phyloP scores from a whole-genome alignment of 2,329 filamentous ascomycete species.

The Trichoderma lentiforme region DNA sequence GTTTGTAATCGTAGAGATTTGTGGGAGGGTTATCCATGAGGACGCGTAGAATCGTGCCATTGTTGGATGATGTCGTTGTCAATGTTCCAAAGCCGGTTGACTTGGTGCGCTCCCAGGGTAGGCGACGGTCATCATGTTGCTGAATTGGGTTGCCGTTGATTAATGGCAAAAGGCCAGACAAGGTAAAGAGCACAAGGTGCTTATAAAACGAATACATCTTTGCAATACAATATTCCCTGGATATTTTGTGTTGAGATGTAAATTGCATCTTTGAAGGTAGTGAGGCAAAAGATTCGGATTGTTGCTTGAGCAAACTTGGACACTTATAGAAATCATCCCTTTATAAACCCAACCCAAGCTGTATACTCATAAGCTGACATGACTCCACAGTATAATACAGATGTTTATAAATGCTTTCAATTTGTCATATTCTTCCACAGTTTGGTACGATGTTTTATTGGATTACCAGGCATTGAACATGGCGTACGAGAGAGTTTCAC shows the following conservation, averaged over 20 bases:
- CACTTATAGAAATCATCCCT: neutral
- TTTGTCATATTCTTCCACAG: neutral
- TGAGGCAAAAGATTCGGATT: neutral
- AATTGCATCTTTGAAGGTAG: neutral
- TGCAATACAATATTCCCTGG: rapidly evolving
- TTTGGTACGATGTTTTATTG: rapidly evolving
- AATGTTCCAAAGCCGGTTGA: neutral
- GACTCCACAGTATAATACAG: neutral
- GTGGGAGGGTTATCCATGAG: neutral
- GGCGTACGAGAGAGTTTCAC: neutral
- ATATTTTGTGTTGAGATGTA: neutral
- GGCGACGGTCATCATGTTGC: neutral
- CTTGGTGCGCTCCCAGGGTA: neutral
- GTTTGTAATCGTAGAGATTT: neutral
- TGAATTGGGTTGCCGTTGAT: neutral
- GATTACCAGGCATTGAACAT: neutral
- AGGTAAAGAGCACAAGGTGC: neutral
- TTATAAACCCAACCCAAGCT: neutral
- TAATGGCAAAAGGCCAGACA: neutral
- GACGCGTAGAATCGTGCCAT: neutral
- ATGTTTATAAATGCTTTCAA: neutral
- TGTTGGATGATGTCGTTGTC: neutral
- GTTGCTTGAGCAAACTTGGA: no score
- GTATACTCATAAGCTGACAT: neutral
- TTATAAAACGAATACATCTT: neutral